phyloP scores from a whole-genome alignment of 208 protist species.

The Trypanosoma scelopori region DNA sequence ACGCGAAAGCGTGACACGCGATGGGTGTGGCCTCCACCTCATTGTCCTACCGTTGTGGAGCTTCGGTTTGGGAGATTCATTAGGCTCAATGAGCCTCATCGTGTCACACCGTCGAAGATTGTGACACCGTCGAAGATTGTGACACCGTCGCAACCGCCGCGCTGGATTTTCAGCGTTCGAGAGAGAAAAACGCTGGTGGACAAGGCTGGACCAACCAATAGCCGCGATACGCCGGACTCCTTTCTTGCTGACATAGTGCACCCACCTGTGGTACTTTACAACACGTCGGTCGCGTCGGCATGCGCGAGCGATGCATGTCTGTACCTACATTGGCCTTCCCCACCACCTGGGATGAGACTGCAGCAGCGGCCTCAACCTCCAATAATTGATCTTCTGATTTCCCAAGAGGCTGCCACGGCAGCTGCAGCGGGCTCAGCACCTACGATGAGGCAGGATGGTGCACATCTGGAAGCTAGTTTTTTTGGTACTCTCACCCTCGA shows the following conservation, averaged over 20 bases:
- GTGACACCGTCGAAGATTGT: no score
- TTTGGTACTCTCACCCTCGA: constrained; percentile 19
- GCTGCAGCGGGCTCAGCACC: background rate
- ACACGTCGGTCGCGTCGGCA: background rate
- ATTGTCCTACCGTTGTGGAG: constrained; percentile 4
- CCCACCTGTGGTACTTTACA: constrained; percentile 1
- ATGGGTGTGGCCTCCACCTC: constrained; percentile 22
- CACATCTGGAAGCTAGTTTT: background rate
- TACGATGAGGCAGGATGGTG: background rate
- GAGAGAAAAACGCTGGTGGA: background rate
- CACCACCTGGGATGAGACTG: constrained; percentile 1
- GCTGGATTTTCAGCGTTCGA: constrained; percentile 16
- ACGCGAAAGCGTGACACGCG: background rate
- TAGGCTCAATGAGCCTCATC: background rate
- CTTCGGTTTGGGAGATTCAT: constrained; percentile 16
- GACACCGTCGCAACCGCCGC: background rate
- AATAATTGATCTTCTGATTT: constrained; percentile 25
- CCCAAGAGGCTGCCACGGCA: background rate
- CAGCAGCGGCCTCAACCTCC: constrained; percentile 18
- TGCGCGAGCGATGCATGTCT: background rate
- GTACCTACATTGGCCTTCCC: constrained; percentile 31
- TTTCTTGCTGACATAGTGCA: background rate
- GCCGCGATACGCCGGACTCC: background rate
- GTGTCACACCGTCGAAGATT: background rate
- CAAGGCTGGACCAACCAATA: background rate